phyloP scores from a whole-genome alignment of 2,329 filamentous ascomycete species.

The Aureobasidium sp. region DNA sequence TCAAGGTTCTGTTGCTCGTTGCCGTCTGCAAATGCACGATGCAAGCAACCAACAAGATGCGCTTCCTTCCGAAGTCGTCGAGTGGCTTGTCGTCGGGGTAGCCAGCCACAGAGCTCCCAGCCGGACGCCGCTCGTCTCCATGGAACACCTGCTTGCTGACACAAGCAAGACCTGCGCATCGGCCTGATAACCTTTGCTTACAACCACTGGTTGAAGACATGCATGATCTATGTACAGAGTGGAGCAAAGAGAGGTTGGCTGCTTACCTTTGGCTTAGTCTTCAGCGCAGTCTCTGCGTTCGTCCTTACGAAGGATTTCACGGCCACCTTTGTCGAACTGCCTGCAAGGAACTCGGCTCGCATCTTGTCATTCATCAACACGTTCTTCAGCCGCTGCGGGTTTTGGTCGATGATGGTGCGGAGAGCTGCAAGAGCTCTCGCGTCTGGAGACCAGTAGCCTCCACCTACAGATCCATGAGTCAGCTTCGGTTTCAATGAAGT shows the following conservation, averaged over 20 bases:
- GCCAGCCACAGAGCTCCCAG: background rate
- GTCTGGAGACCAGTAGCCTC: constrained; percentile 75
- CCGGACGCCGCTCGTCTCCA: background rate
- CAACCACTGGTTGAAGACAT: background rate
- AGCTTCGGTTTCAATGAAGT: background rate
- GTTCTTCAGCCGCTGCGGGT: constrained; percentile 60
- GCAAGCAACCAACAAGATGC: background rate
- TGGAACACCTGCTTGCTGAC: background rate
- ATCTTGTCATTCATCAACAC: constrained; percentile 56
- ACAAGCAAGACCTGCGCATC: background rate
- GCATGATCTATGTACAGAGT: background rate
- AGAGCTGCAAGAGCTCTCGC: constrained; percentile 56
- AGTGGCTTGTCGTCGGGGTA: background rate
- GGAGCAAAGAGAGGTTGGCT: background rate
- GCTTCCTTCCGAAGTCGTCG: background rate
- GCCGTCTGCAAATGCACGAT: background rate
- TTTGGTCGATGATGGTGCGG: constrained; percentile 66
- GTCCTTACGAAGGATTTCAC: constrained; percentile 59
- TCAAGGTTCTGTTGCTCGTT: background rate
- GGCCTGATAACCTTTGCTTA: background rate
- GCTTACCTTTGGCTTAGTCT: constrained; percentile 75
- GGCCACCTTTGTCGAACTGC: constrained; percentile 46
- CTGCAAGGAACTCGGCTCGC: constrained; percentile 56
- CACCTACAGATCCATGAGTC: constrained; percentile 41
- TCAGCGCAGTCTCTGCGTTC: constrained; percentile 69